Base-by-base conservation (phyloP, 768 basidiomycete species). In the Leccinum boreale region DNA sequence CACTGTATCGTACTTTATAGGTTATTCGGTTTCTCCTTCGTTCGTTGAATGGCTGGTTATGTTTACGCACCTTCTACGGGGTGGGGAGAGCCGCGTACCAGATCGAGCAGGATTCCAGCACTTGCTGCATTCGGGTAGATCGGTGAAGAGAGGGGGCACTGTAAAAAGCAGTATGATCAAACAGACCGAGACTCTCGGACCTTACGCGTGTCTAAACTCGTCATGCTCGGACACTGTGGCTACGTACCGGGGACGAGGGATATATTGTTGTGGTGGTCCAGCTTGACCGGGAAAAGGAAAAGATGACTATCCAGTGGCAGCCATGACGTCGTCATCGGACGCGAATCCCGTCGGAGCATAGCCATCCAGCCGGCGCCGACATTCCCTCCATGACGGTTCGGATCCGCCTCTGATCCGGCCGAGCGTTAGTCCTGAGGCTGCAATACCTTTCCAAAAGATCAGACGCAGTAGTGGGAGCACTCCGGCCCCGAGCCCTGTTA, bases 361-460 rank as follows among this genome's bases (percentile, higher is more conserved):
- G 3, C 57, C 42, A 46, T 52, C 21, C 5, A 52, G 36, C 14
- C 24, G 46, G 45, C 23, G 36, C 1, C 52, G 28, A 7, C 15
- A 36, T 17, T 7, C 21, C 31, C 75, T 80, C 75, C 71, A 81
- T 80, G 17, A 83, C 70, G 11, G 75, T 78, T 21, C 82, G 65
- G 35, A 85, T 73, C 62, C 85, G 84, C 51, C 77, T 59, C 75
- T 61, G 47, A 84, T 73, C 53, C 74, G 65, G 1, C 83, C 82
- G 15, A 77, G 70, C 0, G 78, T 73, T 33, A 12, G 31, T 33
- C 12, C 11, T 1, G 21, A 82, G 63, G 2, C 73, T 74, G 7
- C 77, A 74, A 65, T 85, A 36, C 12, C 15, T 42, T 7, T 50
- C 42, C 3, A 42, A 24, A 31, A 33, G 58, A 17, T 28, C 29